A percentile compares a stretch with the other conserved stretches of the same genome.
Conservation (phyloP, 75 land plant genomes). For the Adiantum capillusveneris region DNA sequence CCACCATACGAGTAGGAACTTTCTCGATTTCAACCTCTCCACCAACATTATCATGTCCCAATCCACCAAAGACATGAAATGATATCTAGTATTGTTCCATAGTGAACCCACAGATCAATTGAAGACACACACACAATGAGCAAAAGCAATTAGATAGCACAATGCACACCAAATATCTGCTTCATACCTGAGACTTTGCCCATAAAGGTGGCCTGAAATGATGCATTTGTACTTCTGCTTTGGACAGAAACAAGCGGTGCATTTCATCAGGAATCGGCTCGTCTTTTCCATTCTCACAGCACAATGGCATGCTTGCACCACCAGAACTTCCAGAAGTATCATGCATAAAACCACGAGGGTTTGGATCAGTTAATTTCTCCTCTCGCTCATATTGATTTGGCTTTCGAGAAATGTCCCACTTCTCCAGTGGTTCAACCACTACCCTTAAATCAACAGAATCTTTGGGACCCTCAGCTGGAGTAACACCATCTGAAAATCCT, state of each 20-base stretch:
- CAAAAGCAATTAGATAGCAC: not conserved
- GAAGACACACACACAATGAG: no score
- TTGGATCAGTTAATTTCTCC: conserved; percentile 54
- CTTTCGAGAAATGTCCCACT: conserved; percentile 79
- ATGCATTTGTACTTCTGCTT: conserved; percentile 86
- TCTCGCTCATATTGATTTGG: conserved; percentile 55
- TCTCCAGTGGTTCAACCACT: conserved; percentile 66
- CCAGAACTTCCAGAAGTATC: conserved; percentile 2
- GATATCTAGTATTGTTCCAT: conserved; percentile 38
- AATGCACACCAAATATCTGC: not conserved
- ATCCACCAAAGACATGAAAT: conserved; percentile 47
- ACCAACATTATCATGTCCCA: conserved; percentile 13
- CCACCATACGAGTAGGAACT: conserved; percentile 46
- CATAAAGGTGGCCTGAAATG: conserved; percentile 56
- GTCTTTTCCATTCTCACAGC: conserved; percentile 16
- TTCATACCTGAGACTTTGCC: conserved; percentile 70
- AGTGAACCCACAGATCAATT: no score
- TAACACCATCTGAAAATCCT: conserved; percentile 6
- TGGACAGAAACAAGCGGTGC: conserved; percentile 68
- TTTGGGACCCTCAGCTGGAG: conserved; percentile 9
- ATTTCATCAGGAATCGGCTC: conserved; percentile 44
- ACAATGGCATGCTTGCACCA: not conserved
- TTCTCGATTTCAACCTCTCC: conserved; percentile 84
- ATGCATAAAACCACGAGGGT: conserved; percentile 27
- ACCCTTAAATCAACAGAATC: conserved; percentile 33